These are phyloP conservation scores for Picea glauca DNA, from an alignment of 75 land plant species.

Conservation along the genomic window DNA sequence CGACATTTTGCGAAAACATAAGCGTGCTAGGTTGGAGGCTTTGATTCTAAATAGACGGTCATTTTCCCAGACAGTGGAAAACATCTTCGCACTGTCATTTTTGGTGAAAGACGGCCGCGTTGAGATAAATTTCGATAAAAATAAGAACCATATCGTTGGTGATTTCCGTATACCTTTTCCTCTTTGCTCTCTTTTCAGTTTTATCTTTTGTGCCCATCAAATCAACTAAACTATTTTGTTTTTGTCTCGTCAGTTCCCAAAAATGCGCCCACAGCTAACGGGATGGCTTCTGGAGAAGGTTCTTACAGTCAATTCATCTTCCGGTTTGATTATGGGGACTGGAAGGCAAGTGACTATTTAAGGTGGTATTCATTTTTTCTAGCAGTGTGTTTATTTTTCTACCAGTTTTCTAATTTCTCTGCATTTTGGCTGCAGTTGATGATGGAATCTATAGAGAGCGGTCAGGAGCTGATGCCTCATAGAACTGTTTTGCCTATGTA, in stretches of 20 bases:
- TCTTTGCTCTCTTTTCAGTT: neutral
- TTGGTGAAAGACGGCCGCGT: conserved; percentile 91
- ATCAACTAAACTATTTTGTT: neutral
- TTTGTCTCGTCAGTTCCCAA: conserved; percentile 48
- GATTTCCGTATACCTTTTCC: conserved; percentile 1
- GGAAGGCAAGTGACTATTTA: conserved; percentile 47
- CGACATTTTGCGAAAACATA: conserved; percentile 47
- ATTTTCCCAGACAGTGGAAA: conserved; percentile 93
- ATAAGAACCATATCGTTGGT: conserved; percentile 66
- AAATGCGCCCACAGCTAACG: conserved; percentile 65
- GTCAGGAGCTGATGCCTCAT: conserved; percentile 11
- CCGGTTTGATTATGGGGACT: conserved; percentile 67
- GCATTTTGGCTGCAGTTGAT: neutral
- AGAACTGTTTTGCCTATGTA: neutral
- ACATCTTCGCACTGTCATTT: conserved; percentile 87
- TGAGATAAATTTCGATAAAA: conserved; percentile 47
- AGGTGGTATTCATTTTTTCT: neutral
- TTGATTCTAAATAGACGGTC: conserved; percentile 71
- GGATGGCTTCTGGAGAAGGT: conserved; percentile 31
- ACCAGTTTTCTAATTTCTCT: neutral
- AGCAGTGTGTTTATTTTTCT: neutral
- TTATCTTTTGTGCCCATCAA: neutral
- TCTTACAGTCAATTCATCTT: conserved; percentile 62
- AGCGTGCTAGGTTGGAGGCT: conserved; percentile 46
- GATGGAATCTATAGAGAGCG: neutral